Evolutionary conservation across 441 rosid species (phyloP).

Genomic region (Hura crepitans): DNA sequence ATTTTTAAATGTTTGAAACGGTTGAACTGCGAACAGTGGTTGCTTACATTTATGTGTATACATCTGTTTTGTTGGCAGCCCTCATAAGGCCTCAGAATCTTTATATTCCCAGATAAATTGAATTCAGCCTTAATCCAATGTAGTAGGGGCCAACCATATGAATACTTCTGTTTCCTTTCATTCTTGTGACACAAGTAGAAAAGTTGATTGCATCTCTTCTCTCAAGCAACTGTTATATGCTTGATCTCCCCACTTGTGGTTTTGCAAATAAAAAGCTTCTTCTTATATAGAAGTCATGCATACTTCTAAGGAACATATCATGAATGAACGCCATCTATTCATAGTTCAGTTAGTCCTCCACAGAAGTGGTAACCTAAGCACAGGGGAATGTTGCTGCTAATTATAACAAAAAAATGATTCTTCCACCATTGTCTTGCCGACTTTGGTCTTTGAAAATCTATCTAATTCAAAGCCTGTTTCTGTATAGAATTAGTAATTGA

Average conservation of each 20-base stretch:
- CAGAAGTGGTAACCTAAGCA: neutral
- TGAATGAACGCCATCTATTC: neutral
- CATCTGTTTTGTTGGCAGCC: neutral
- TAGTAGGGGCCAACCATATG: neutral
- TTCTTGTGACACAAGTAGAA: neutral
- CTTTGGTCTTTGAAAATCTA: neutral
- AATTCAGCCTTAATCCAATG: neutral
- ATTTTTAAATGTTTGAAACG: neutral
- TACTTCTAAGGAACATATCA: slow-evolving; percentile 6
- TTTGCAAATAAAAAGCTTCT: neutral
- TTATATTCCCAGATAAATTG: neutral
- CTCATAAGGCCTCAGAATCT: neutral
- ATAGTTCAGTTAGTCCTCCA: neutral
- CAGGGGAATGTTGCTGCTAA: neutral
- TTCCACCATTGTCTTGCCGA: neutral
- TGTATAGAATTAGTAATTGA: neutral
- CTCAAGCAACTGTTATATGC: neutral
- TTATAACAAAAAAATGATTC: neutral
- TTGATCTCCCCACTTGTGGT: neutral
- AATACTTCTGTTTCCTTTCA: neutral
- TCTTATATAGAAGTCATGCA: neutral
- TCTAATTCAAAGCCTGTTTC: neutral
- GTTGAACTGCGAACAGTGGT: neutral
- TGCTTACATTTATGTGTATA: neutral
- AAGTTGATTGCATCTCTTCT: neutral